Conservation (phyloP, 2,329 filamentous ascomycete species). For the Monilinia vaccinii-corymbosi region DNA sequence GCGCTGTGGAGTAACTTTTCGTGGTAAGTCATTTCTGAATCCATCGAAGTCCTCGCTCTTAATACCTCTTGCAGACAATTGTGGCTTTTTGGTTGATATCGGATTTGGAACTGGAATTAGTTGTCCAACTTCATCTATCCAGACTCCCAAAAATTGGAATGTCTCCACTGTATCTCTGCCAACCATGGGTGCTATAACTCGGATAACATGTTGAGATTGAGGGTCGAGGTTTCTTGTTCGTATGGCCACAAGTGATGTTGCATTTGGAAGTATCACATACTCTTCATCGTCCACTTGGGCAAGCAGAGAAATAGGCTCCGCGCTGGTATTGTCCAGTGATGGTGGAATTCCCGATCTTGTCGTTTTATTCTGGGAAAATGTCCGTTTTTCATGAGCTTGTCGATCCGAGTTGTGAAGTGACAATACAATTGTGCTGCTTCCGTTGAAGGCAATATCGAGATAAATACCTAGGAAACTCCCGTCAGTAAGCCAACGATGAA, state of each 20-base stretch:
- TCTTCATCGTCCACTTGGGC: constrained; percentile 23
- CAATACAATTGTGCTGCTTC: constrained; percentile 17
- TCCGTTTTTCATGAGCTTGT: not conserved
- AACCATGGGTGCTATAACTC: constrained; percentile 24
- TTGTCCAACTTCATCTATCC: constrained; percentile 20
- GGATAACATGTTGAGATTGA: constrained; percentile 15
- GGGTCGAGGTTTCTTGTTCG: constrained; percentile 14
- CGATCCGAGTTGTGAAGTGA: constrained; percentile 17
- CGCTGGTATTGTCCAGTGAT: constrained; percentile 13
- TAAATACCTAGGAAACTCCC: constrained; percentile 16
- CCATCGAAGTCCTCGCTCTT: not conserved
- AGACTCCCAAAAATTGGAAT: constrained; percentile 22
- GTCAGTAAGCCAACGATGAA: not conserved
- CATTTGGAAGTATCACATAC: constrained; percentile 22
- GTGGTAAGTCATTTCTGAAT: not conserved
- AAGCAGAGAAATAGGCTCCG: constrained; percentile 21
- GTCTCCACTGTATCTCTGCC: constrained; percentile 15
- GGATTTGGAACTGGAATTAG: constrained; percentile 12
- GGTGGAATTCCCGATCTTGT: constrained; percentile 7
- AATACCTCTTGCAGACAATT: not conserved
- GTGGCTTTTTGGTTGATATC: not conserved
- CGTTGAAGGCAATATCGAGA: constrained; percentile 21
- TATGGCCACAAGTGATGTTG: constrained; percentile 16
- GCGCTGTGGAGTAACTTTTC: not conserved
- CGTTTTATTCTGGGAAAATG: not conserved